Evolutionary conservation across 2,329 filamentous ascomycete species (phyloP), one percentile per base, ranked within the genome.

Genomic region (Hypoxylon sp.): DNA sequence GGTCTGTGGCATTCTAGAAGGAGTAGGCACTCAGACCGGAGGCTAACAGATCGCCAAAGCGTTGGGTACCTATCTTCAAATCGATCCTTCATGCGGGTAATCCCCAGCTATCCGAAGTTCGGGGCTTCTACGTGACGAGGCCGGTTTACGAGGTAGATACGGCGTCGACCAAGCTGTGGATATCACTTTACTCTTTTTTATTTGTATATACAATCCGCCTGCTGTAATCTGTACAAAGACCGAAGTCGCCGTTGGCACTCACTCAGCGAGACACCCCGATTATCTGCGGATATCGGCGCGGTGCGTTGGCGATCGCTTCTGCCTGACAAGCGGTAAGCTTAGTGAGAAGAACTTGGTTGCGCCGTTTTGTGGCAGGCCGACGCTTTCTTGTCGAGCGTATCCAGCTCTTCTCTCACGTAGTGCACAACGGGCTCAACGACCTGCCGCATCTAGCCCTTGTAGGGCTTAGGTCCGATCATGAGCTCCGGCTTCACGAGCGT

Each of bases 401-500:
- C 55, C 21, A 65, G 55, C 43, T 66, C 63, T 20, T 47, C 53
- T 45, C 56, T 53, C 18, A 66, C 58, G 35, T 58, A 66, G 20
- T 60, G 53, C n/a, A 66, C 42, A 37, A 63, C 56, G 61, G 63
- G 63, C 56, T 66, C 61, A 50, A 64, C 54, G 43, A 64, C 48
- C 27, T 57, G 47, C 11, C 57, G 58, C 55, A 63, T 64, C 68
- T 78, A 81, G 35, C 69, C 72, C 77, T 84, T 83, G 78, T 84
- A 85, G 47, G 81, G 75, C 76, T 86, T 88, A 45, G 94, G 94
- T 58, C 88, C 88, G 72, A 99, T 83, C 94, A 99, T 99, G 73
- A 98, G 84, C 81, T 98, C 94, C 20, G 95, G 95, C 70, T 88
- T 87, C 66, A 99, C 95, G 65, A 96, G 83, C 67, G 86, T 83